phyloP scores from a whole-genome alignment of 768 basidiomycete species.

The Porphyrellus cyaneotinctus region DNA sequence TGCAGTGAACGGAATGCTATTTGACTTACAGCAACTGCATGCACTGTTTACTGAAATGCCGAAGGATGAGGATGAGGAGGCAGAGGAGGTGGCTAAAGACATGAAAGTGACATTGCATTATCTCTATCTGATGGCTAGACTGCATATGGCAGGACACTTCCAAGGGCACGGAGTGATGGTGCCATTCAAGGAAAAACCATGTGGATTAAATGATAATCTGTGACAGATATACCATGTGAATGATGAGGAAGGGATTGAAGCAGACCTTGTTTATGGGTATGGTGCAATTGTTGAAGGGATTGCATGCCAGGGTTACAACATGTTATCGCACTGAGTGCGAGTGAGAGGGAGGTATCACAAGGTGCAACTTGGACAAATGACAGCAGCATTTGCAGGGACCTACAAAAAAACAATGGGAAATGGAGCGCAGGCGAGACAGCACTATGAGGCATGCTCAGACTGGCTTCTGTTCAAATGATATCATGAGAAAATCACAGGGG shows the following conservation, averaged over 20 bases:
- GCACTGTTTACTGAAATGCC: no score
- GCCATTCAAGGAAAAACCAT: not conserved
- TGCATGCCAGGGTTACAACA: not conserved
- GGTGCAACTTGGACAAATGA: not conserved
- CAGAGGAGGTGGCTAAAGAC: no score
- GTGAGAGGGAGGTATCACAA: not conserved
- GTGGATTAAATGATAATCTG: not conserved
- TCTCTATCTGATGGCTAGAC: not conserved
- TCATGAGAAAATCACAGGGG: not conserved
- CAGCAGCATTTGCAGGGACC: not conserved
- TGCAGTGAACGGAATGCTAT: no score
- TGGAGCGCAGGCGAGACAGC: no score
- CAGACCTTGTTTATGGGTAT: not conserved
- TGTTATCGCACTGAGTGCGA: not conserved
- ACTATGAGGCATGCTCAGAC: not conserved
- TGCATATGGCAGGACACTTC: not conserved
- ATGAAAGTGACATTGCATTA: no score
- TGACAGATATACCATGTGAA: not conserved
- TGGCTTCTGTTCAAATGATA: not conserved
- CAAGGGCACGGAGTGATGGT: not conserved
- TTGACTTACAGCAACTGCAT: no score
- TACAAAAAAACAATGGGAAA: not conserved
- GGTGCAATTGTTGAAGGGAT: not conserved
- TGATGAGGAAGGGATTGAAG: not conserved
- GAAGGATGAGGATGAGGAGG: no score